These are phyloP conservation scores for Cladophialophora carrionii DNA, from an alignment of 2,329 filamentous ascomycete genomes.

Conservation along the genomic window DNA sequence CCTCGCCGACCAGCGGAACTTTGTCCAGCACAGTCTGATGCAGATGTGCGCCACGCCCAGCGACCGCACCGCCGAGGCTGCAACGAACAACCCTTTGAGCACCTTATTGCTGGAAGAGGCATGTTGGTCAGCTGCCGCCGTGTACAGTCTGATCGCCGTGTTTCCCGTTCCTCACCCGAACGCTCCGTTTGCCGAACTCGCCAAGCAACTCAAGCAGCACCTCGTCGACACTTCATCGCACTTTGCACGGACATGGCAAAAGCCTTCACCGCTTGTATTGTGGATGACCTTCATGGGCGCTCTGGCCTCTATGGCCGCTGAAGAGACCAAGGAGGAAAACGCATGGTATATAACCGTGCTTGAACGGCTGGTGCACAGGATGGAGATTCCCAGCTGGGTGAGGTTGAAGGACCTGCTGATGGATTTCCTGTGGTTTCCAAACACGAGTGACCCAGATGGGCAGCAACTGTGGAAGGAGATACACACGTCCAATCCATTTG, in stretches of 20 bases:
- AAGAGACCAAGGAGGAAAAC: constrained; percentile 21
- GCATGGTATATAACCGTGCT: constrained; percentile 42
- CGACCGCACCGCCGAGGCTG: not conserved
- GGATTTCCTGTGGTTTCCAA: constrained; percentile 26
- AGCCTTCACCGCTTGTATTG: constrained; percentile 38
- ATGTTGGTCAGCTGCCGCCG: constrained; percentile 42
- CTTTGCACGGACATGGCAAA: constrained; percentile 8
- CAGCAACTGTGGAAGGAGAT: constrained; percentile 22
- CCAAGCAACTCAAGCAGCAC: constrained; percentile 8
- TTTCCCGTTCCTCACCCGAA: constrained; percentile 44
- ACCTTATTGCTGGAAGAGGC: constrained; percentile 36
- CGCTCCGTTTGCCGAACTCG: constrained; percentile 14
- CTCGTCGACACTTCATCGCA: constrained; percentile 8
- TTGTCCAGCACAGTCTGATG: constrained; percentile 44
- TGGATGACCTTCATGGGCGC: constrained; percentile 47
- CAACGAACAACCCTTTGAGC: not conserved
- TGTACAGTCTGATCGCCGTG: constrained; percentile 46
- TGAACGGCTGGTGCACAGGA: constrained; percentile 20
- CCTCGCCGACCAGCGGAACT: constrained; percentile 46
- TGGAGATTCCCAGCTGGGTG: constrained; percentile 19
- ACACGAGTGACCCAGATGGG: constrained; percentile 24
- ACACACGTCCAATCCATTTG: constrained; percentile 22
- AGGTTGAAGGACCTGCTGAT: constrained; percentile 21
- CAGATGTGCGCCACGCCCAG: constrained; percentile 15
- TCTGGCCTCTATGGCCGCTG: constrained; percentile 41